Evolutionary conservation across 2,329 filamentous ascomycete species (phyloP), one percentile per base, ranked within the genome.

Genomic region (Zasmidium angulare): DNA sequence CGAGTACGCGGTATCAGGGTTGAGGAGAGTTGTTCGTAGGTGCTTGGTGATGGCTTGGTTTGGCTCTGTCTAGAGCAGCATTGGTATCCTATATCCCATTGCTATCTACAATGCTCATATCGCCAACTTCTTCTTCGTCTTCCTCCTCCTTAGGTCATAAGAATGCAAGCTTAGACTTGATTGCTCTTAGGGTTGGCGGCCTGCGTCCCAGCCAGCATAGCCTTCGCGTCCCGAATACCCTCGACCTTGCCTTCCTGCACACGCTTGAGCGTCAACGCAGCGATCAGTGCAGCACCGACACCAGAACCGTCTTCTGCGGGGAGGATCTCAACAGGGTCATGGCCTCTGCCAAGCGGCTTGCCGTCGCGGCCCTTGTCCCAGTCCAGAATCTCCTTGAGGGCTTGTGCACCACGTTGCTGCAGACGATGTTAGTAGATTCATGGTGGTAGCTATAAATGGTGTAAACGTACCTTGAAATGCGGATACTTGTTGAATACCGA

Each of bases 401-500:
- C 95, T 75, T 88, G 83, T 14, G 95, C 93, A 57, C 93, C 93
- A 56, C 95, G 89, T 59, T 87, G 86, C 70, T 57, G 52, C 9
- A 22, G 7, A 2, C 47, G 3, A 53, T 22, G 56, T 69, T 50
- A 66, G 66, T 52, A 48, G 26, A 19, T 20, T 47, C 1, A 31
- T 29, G 21, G 12, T 53, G 2, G 1, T 31, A 29, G 24, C 19
- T 46, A 3, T 17, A n/a, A 11, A 49, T 31, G 21, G 21, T 1
- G 20, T 12, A n/a, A 20, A 29, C 24, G 56, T 57, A 70, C 68
- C 83, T 97, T 97, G 85, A 99, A 99, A 79, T 96, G 90, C 12
- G 95, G 95, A 79, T 99, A 99, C 77, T 98, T 98, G 84, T 96
- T 97, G 82, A 99, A 99, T 56, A 99, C 93, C 19, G 91, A 96